These are phyloP conservation scores for Obelidium mucronatum DNA, from an alignment of 192 early-diverging fungal species.

Conservation along the genomic window DNA sequence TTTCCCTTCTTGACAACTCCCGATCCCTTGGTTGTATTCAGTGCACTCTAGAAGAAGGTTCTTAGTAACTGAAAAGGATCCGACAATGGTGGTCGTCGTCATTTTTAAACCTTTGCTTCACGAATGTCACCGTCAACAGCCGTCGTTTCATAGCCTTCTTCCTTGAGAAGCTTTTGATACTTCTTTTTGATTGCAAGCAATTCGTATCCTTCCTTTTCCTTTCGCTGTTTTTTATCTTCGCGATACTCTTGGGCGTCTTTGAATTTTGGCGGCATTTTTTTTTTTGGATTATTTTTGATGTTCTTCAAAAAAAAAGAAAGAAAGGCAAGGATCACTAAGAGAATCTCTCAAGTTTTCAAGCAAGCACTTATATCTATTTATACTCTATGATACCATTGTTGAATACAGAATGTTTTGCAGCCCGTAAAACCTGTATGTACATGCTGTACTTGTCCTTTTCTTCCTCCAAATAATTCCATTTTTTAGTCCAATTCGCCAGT, in stretches of 20 bases:
- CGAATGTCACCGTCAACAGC: background rate
- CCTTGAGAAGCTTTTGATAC: slow-evolving; percentile 23
- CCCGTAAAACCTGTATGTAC: no score
- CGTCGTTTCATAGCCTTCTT: background rate
- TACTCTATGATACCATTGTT: no score
- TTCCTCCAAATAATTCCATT: slow-evolving; percentile 48
- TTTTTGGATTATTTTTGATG: no score
- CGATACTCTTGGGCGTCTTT: slow-evolving; percentile 21
- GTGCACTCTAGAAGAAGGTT: background rate
- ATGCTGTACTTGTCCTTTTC: slow-evolving; percentile 57
- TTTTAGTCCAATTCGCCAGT: slow-evolving; percentile 54
- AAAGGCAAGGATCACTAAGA: no score
- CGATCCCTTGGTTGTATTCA: background rate
- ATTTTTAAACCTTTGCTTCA: background rate
- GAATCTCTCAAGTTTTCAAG: no score
- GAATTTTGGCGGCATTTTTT: background rate
- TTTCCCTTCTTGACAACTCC: background rate
- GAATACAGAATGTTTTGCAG: no score
- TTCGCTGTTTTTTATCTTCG: slow-evolving; percentile 14
- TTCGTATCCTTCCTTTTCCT: slow-evolving; percentile 19
- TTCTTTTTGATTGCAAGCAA: slow-evolving; percentile 27
- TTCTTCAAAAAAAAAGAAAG: slow-evolving; percentile 20
- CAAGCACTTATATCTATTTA: no score
- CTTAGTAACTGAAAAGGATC: no score
- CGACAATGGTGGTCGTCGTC: no score